Evolutionary conservation across 768 basidiomycete species (phyloP).

Genomic region (Terana coerulea): DNA sequence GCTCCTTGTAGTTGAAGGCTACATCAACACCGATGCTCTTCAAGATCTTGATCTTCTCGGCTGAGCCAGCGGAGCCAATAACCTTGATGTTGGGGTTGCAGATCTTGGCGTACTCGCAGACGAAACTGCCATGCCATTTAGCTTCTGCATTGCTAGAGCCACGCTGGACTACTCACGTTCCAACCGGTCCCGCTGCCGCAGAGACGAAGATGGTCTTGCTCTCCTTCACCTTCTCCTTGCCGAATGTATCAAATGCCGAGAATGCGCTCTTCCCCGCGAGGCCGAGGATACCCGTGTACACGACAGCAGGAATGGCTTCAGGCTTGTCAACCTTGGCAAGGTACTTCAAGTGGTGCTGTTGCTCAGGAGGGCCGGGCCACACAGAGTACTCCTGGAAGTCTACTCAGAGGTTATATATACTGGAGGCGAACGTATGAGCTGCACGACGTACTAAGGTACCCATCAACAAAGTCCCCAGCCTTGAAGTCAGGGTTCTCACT

Average conservation of each 20-base stretch:
- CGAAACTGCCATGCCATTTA: slow-evolving; percentile 5
- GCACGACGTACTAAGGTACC: slow-evolving; percentile 7
- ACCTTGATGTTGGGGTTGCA: slow-evolving; percentile 13
- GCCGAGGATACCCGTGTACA: slow-evolving; percentile 4
- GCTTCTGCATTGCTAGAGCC: not conserved
- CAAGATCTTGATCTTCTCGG: slow-evolving; percentile 11
- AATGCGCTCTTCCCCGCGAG: slow-evolving; percentile 5
- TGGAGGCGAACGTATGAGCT: not conserved
- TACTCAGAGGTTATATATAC: not conserved
- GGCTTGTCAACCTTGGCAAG: slow-evolving; percentile 4
- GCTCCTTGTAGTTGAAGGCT: slow-evolving; percentile 9
- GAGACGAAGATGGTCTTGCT: slow-evolving; percentile 8
- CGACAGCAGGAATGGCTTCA: not conserved
- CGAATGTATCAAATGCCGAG: slow-evolving; percentile 2
- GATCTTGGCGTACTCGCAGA: slow-evolving; percentile 9
- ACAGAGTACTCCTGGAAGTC: slow-evolving; percentile 9
- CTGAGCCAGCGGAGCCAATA: slow-evolving; percentile 10
- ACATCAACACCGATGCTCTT: slow-evolving; percentile 10
- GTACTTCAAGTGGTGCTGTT: not conserved
- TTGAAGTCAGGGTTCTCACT: slow-evolving; percentile 11
- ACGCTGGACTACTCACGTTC: slow-evolving; percentile 9
- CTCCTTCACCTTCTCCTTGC: slow-evolving; percentile 1
- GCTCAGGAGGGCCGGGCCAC: slow-evolving; percentile 6
- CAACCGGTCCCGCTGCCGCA: slow-evolving; percentile 4
- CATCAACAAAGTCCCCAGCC: slow-evolving; percentile 11